Evolutionary conservation across 1,139 yeast genomes (phyloP).

Genomic region (Candida sp.): DNA sequence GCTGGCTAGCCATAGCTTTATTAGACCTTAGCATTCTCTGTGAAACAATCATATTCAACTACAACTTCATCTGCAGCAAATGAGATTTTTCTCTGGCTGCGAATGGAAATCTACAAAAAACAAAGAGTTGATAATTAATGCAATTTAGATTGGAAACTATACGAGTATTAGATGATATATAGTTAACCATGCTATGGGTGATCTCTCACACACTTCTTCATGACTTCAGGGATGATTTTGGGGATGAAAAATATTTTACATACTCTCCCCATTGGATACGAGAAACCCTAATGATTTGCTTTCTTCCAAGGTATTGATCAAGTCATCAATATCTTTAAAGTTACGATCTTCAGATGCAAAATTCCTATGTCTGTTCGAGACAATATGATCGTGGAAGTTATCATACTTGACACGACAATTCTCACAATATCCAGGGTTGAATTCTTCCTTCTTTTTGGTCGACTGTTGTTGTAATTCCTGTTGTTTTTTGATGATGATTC

Average conservation of each 20-base stretch:
- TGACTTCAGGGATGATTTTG: background rate
- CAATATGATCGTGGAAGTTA: slow-evolving; percentile 73
- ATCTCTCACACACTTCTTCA: background rate
- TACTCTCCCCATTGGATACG: slow-evolving; percentile 44
- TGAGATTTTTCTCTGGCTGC: slow-evolving; percentile 2
- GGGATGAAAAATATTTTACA: slow-evolving; percentile 9
- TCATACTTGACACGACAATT: slow-evolving; percentile 89
- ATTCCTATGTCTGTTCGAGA: slow-evolving; percentile 67
- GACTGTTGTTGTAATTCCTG: slow-evolving; percentile 14
- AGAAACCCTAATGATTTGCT: slow-evolving; percentile 39
- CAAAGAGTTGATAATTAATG: background rate
- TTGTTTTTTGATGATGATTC: slow-evolving; percentile 43
- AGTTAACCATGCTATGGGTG: background rate
- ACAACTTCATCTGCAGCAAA: background rate
- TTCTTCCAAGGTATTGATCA: slow-evolving; percentile 50
- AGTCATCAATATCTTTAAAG: slow-evolving; percentile 72
- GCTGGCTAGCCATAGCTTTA: background rate
- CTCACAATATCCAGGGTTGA: slow-evolving; percentile 79
- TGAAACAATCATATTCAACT: background rate
- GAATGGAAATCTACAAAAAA: background rate
- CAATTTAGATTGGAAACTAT: background rate
- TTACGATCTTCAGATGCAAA: slow-evolving; percentile 75
- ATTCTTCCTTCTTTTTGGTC: slow-evolving; percentile 24
- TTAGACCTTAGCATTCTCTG: background rate
- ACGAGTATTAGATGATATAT: background rate